Percentiles rank a stretch among this genome's conserved stretches.
These are phyloP conservation scores for Lactifluus volemus DNA, from an alignment of 768 basidiomycete genomes.

Conservation along the genomic window DNA sequence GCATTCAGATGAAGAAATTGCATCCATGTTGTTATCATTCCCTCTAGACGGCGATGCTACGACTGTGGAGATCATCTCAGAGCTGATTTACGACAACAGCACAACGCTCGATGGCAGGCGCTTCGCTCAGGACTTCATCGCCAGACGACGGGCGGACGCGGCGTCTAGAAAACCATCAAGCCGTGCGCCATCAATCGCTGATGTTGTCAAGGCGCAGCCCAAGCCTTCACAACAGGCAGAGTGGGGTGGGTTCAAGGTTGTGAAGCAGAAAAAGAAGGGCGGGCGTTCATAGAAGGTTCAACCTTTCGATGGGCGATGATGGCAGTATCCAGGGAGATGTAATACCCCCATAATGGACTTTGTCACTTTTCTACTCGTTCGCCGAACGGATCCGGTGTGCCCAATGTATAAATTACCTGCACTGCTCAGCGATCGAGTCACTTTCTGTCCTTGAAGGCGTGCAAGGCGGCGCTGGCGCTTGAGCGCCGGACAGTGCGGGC, in stretches of 20 bases:
- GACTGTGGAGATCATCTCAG: conserved; percentile 87
- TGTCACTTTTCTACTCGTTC: not conserved
- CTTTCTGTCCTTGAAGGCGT: too few relatives aligned
- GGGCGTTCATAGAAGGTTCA: conserved; percentile 37
- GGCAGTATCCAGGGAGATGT: not conserved
- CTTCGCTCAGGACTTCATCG: conserved; percentile 88
- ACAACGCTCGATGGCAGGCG: conserved; percentile 92
- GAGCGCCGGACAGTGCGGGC: too few relatives aligned
- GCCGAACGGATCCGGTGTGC: not conserved
- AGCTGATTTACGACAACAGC: conserved; percentile 89
- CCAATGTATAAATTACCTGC: not conserved
- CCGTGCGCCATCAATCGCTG: conserved; percentile 68
- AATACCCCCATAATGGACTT: conserved; percentile 4
- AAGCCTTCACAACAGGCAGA: conserved; percentile 61
- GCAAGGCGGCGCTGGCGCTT: too few relatives aligned
- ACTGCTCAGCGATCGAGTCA: not conserved
- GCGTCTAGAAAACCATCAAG: conserved; percentile 38
- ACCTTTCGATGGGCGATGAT: not conserved
- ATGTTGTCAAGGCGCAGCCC: conserved; percentile 85
- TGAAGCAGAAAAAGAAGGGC: conserved; percentile 92
- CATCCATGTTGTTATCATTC: conserved; percentile 91
- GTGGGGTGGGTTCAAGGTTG: conserved; percentile 88
- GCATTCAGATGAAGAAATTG: conserved; percentile 83
- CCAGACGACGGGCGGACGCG: conserved; percentile 79
- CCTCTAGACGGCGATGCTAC: conserved; percentile 80